A percentile compares a stretch with the other conserved stretches of the same genome.
These are phyloP conservation scores for Hyparrhenia diplandra DNA, from an alignment of 176 grass and related monocot genomes.

Conservation along the genomic window DNA sequence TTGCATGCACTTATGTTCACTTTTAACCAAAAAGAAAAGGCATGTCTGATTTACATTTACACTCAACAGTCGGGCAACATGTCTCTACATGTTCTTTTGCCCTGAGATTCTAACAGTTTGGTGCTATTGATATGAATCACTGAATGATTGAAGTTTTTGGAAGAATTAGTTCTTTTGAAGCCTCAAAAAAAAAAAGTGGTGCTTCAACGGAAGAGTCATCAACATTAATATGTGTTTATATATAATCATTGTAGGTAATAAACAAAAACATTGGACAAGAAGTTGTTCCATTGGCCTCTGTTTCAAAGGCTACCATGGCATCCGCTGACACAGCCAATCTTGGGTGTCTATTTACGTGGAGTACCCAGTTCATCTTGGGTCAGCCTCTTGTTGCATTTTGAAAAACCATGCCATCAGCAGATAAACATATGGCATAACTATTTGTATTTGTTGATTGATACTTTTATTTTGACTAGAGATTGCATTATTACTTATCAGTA, in stretches of 20 bases:
- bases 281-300: neutral
- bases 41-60: neutral
- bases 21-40: constrained; percentile 4
- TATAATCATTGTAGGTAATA: neutral
- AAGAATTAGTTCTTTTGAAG: neutral
- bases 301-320: neutral
- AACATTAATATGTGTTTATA: neutral
- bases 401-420: neutral
- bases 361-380: neutral
- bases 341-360: neutral
- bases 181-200: neutral
- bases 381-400: neutral
- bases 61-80: neutral
- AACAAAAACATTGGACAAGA: neutral
- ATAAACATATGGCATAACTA: neutral
- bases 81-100: neutral
- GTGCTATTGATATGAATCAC: neutral
- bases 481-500: neutral
- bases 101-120: neutral
- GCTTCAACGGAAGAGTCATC: neutral
- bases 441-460: neutral
- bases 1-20: neutral
- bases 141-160: neutral
- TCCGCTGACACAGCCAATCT: neutral
- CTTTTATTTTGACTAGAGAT: neutral